These are phyloP conservation scores for Backusella circina DNA, from an alignment of 192 early-diverging fungal genomes.

Conservation along the genomic window DNA sequence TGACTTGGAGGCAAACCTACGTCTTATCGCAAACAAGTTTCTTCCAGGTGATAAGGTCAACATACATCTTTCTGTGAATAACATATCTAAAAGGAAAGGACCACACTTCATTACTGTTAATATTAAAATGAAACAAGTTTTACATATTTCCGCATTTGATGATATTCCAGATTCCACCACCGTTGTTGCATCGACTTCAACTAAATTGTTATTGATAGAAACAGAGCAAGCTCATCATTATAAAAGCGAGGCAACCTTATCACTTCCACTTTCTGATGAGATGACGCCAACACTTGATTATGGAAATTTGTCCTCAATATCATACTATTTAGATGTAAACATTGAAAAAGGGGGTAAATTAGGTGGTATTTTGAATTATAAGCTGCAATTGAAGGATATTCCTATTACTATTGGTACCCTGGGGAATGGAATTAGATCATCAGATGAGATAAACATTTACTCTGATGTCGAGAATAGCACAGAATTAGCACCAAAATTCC, in stretches of 20 bases:
- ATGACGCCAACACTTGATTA: slow-evolving; percentile 8
- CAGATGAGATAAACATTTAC: slow-evolving; percentile 12
- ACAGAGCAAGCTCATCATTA: background rate
- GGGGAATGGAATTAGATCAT: slow-evolving; percentile 9
- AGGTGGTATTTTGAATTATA: background rate
- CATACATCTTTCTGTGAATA: background rate
- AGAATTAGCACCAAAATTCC: background rate
- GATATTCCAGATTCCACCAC: background rate
- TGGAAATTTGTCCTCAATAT: slow-evolving; percentile 1
- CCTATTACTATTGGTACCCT: slow-evolving; percentile 20
- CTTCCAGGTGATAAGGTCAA: background rate
- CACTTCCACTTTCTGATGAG: background rate
- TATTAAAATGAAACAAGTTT: background rate
- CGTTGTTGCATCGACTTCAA: background rate
- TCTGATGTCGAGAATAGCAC: background rate
- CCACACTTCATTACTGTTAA: background rate
- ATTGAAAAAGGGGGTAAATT: background rate
- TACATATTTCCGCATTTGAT: background rate
- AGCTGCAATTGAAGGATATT: background rate
- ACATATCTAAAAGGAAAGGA: background rate
- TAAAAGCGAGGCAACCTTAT: background rate
- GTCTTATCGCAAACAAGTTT: background rate
- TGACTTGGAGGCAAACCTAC: background rate
- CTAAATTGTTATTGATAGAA: background rate
- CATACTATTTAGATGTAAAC: background rate